Conservation (phyloP, 306 rosid species). For the Lupinus albus region DNA sequence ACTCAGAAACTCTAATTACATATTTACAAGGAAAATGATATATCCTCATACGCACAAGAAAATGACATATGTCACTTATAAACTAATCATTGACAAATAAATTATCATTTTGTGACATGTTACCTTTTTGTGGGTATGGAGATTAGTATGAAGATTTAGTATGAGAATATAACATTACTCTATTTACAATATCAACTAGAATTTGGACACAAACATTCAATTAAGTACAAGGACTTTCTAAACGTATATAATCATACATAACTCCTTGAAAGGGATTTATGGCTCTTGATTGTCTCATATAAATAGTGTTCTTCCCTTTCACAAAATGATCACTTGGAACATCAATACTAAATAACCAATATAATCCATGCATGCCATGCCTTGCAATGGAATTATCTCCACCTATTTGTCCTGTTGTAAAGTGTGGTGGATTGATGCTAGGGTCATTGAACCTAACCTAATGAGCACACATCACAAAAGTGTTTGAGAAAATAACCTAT, state of each 20-base stretch:
- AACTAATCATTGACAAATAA: too few species aligned
- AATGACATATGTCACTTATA: too few species aligned
- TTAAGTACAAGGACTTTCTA: slow-evolving; percentile 63
- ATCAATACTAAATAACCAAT: slow-evolving; percentile 61
- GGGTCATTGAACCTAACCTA: slow-evolving; percentile 66
- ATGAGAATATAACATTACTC: too few species aligned
- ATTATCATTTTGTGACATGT: too few species aligned
- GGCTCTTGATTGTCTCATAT: slow-evolving; percentile 57
- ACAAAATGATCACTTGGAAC: slow-evolving; percentile 44
- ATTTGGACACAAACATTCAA: slow-evolving; percentile 31
- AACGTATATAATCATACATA: slow-evolving; percentile 88
- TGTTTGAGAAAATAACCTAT: background rate
- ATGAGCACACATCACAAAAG: background rate
- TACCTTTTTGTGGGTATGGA: too few species aligned
- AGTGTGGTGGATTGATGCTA: slow-evolving; percentile 22
- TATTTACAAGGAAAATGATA: too few species aligned
- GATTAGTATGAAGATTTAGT: too few species aligned
- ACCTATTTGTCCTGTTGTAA: slow-evolving; percentile 62
- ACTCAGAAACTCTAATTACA: too few species aligned
- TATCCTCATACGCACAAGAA: too few species aligned
- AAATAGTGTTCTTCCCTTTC: slow-evolving; percentile 60
- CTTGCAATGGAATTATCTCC: slow-evolving; percentile 83
- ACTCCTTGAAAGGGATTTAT: slow-evolving; percentile 55
- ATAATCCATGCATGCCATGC: slow-evolving; percentile 87
- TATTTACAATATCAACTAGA: slow-evolving; percentile 28